phyloP scores from a whole-genome alignment of 148 eudicot genomes.

The Polygonum aviculare region DNA sequence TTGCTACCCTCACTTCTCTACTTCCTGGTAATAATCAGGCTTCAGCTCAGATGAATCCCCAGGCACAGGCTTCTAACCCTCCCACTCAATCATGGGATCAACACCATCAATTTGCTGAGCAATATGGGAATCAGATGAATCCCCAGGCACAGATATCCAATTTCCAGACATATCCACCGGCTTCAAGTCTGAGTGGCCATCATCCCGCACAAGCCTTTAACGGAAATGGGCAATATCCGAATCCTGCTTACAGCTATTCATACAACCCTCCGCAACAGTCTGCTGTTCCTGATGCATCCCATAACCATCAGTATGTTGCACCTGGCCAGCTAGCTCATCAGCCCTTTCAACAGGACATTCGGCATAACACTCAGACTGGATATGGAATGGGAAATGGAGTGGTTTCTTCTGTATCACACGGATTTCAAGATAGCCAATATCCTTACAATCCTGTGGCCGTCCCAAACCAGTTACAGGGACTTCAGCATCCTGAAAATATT shows the following conservation, averaged over 20 bases:
- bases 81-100: slow-evolving; percentile 43
- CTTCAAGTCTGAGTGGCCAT: slow-evolving; percentile 19
- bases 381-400: slow-evolving; percentile 35
- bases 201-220: slow-evolving; percentile 19
- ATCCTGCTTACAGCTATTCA: slow-evolving; percentile 20
- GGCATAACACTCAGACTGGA: slow-evolving; percentile 32
- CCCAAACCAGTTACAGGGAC: slow-evolving; percentile 34
- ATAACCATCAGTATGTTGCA: slow-evolving; percentile 31
- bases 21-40: slow-evolving; percentile 44
- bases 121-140: slow-evolving; percentile 31
- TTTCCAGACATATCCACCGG: slow-evolving; percentile 26
- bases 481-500: slow-evolving; percentile 24
- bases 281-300: slow-evolving; percentile 20
- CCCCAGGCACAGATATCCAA: slow-evolving; percentile 28
- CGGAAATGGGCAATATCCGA: slow-evolving; percentile 37
- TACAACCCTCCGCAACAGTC: slow-evolving; percentile 34
- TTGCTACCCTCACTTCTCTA: slow-evolving; percentile 72
- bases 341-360: slow-evolving; percentile 32
- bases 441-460: slow-evolving; percentile 24
- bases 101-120: slow-evolving; percentile 29
- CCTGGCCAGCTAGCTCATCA: slow-evolving; percentile 37
- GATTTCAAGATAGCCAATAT: slow-evolving; percentile 36
- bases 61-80: slow-evolving; percentile 13
- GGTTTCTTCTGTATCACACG: slow-evolving; percentile 31
- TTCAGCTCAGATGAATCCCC: slow-evolving; percentile 19